phyloP scores from a whole-genome alignment of 352 stramenopile genomes.

The Phytophthora pini region DNA sequence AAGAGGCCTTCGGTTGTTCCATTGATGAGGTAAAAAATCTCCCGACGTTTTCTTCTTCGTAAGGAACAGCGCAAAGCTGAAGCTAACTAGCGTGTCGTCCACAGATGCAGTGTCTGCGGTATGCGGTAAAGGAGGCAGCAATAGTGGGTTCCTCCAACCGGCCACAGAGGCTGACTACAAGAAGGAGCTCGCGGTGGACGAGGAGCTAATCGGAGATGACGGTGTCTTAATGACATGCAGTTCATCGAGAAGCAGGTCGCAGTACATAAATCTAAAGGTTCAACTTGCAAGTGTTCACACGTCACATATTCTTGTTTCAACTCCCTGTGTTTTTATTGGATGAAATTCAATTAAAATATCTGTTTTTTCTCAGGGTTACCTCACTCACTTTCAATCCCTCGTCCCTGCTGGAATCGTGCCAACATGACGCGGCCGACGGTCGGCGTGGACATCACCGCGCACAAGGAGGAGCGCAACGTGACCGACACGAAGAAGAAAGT shows the following conservation, averaged over 20 bases:
- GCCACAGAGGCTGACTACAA: constrained; percentile 41
- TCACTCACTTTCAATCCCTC: constrained; percentile 1
- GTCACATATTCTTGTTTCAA: constrained; percentile 8
- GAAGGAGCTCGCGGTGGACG: constrained; percentile 40
- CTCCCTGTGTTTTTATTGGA: constrained; percentile 2
- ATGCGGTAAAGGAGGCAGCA: constrained; percentile 7
- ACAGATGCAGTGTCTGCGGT: not conserved
- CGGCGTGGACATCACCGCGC: constrained; percentile 65
- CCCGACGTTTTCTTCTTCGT: no score
- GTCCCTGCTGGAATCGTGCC: constrained; percentile 2
- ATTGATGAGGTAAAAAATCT: no score
- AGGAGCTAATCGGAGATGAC: constrained; percentile 54
- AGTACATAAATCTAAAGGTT: no score
- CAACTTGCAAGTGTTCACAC: constrained; percentile 9
- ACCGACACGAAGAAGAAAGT: constrained; percentile 52
- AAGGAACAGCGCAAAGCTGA: no score
- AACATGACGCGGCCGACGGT: constrained; percentile 39
- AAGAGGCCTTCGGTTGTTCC: no score
- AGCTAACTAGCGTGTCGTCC: no score
- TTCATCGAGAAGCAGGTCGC: no score
- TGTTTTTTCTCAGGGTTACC: constrained; percentile 6
- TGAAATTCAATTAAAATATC: constrained; percentile 1
- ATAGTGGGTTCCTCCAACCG: constrained; percentile 67
- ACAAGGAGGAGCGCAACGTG: constrained; percentile 70
- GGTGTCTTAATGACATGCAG: constrained; percentile 61